Conservation (phyloP, 495 filamentous ascomycete genomes). For the Xylaria bambusicola region DNA sequence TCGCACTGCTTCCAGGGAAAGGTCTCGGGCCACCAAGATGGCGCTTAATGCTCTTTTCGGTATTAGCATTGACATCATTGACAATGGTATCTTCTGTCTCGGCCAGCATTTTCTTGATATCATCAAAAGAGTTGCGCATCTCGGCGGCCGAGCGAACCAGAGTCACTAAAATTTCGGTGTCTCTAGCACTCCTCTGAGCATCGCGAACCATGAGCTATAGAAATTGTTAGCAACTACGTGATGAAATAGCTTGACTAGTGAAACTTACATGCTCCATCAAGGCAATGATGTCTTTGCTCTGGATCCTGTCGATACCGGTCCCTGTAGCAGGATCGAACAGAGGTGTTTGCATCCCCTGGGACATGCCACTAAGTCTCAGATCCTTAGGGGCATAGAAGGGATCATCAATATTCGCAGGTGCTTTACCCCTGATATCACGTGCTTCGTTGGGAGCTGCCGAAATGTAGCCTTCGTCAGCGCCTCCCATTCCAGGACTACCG, state of each 20-base stretch:
- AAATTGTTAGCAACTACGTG: conserved; percentile 30
- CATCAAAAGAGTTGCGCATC: conserved; percentile 96
- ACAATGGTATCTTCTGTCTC: conserved; percentile 85
- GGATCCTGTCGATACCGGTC: conserved; percentile 84
- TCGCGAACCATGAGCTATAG: conserved; percentile 90
- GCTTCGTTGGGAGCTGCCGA: conserved; percentile 76
- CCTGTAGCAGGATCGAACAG: conserved; percentile 91
- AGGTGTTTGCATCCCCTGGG: conserved; percentile 84
- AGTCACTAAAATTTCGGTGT: conserved; percentile 95
- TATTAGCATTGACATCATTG: conserved; percentile 78
- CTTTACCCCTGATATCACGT: conserved; percentile 64
- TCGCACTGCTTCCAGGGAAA: conserved; percentile 63
- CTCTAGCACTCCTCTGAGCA: conserved; percentile 92
- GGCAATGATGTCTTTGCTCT: conserved; percentile 96
- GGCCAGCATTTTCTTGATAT: conserved; percentile 88
- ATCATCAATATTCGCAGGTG: conserved; percentile 57
- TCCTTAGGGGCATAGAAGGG: conserved; percentile 62
- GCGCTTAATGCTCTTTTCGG: conserved; percentile 78
- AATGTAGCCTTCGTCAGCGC: conserved; percentile 84
- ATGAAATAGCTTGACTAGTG: neutral
- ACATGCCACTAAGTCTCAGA: conserved; percentile 78
- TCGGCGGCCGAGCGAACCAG: conserved; percentile 92
- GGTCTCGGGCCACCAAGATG: conserved; percentile 87
- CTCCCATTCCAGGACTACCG: conserved; percentile 53
- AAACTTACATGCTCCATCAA: conserved; percentile 92